These are phyloP conservation scores for Talaromyces nanjingensis DNA, from an alignment of 495 filamentous ascomycete genomes.

Conservation along the genomic window DNA sequence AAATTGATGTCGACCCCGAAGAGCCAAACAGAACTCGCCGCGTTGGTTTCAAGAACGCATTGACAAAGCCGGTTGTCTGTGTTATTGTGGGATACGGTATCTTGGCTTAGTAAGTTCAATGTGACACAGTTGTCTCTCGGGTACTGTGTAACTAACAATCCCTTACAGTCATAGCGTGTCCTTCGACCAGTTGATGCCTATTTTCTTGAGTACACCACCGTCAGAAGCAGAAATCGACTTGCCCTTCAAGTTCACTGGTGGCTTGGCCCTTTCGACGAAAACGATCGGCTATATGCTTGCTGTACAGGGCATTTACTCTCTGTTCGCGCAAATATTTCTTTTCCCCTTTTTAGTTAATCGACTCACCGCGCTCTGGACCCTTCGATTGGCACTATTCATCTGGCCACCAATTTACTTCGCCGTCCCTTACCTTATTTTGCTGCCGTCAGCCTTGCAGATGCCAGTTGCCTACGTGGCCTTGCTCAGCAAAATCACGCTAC, in stretches of 20 bases:
- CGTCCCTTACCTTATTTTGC: slow-evolving; percentile 81
- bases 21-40: slow-evolving; percentile 25
- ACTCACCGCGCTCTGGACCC: slow-evolving; percentile 71
- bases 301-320: slow-evolving; percentile 82
- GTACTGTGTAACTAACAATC: slow-evolving; percentile 20
- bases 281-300: slow-evolving; percentile 82
- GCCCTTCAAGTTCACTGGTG: slow-evolving; percentile 83
- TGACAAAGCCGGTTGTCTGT: slow-evolving; percentile 74
- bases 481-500: slow-evolving; percentile 81
- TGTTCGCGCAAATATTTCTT: slow-evolving; percentile 74
- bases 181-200: slow-evolving; percentile 88
- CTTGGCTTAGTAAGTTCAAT: slow-evolving; percentile 77
- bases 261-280: slow-evolving; percentile 73
- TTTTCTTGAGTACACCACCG: slow-evolving; percentile 74
- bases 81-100: slow-evolving; percentile 88
- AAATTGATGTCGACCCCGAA: slow-evolving; percentile 38
- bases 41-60: slow-evolving; percentile 43
- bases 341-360: slow-evolving; percentile 66
- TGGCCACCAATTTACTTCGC: slow-evolving; percentile 88
- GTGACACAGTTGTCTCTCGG: slow-evolving; percentile 8
- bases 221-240: slow-evolving; percentile 49
- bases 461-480: slow-evolving; percentile 66
- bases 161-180: slow-evolving; percentile 76
- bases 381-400: slow-evolving; percentile 66
- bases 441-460: slow-evolving; percentile 64